These are phyloP conservation scores for Saccharomyces kudriavzevii DNA, from an alignment of 805 yeast genomes.

Conservation along the genomic window DNA sequence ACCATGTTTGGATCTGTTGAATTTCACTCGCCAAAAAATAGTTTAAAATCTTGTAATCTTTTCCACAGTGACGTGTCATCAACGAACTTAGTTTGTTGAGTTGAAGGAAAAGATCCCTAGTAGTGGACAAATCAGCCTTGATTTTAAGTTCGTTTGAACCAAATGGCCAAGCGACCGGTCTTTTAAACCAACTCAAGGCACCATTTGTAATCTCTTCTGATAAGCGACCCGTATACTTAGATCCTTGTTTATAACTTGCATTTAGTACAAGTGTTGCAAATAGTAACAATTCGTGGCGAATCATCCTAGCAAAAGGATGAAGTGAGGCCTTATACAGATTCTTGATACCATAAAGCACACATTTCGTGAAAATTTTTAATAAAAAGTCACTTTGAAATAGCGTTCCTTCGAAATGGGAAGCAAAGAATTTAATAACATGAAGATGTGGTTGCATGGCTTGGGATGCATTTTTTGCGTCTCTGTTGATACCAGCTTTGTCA, in stretches of 20 bases:
- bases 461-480: constrained; percentile 42
- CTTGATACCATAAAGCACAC: constrained; percentile 48
- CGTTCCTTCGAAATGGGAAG: constrained; percentile 74
- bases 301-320: constrained; percentile 74
- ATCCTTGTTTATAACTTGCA: constrained; percentile 43
- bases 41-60: constrained; percentile 47
- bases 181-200: constrained; percentile 70
- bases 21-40: constrained; percentile 72
- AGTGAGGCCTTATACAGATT: constrained; percentile 51
- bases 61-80: constrained; percentile 30
- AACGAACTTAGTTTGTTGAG: constrained; percentile 12
- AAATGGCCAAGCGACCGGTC: constrained; percentile 60
- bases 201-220: constrained; percentile 49
- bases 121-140: constrained; percentile 55
- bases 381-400: constrained; percentile 63
- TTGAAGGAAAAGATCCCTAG: constrained; percentile 41
- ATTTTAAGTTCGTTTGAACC: constrained; percentile 73
- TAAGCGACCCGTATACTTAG: constrained; percentile 39
- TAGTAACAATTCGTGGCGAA: constrained; percentile 63
- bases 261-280: constrained; percentile 59
- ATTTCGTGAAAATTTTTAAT: constrained; percentile 57
- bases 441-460: constrained; percentile 58
- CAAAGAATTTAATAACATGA: constrained; percentile 55
- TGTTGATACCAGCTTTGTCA: constrained; percentile 49
- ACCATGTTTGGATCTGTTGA: constrained; percentile 66